Conservation (phyloP, 371 early-diverging fungal species). For the Sporodiniella umbellata region DNA sequence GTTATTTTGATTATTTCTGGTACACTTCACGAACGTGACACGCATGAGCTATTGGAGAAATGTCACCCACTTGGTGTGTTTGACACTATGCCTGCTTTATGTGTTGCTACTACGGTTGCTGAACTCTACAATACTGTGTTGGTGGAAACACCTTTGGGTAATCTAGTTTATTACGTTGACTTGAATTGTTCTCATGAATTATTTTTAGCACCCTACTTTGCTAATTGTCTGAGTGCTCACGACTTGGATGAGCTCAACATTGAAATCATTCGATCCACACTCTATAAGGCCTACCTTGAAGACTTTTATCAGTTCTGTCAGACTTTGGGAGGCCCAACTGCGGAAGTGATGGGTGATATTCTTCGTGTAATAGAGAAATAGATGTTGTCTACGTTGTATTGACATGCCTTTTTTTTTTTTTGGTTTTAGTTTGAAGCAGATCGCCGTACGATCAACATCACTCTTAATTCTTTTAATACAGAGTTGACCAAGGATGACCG, state of each 20-base stretch:
- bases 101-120: slow-evolving; percentile 93
- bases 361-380: slow-evolving; percentile 58
- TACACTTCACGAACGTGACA: slow-evolving; percentile 96
- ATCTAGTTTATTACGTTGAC: neutral
- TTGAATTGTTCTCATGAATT: too few species aligned
- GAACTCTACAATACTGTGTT: slow-evolving; percentile 95
- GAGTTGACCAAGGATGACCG: slow-evolving; percentile 96
- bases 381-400: neutral
- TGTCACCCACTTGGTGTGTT: slow-evolving; percentile 97
- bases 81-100: slow-evolving; percentile 96
- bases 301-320: slow-evolving; percentile 93
- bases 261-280: slow-evolving; percentile 97
- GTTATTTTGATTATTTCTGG: slow-evolving; percentile 97
- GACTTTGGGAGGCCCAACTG: slow-evolving; percentile 81
- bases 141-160: slow-evolving; percentile 95
- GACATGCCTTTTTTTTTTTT: neutral
- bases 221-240: slow-evolving; percentile 92
- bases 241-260: slow-evolving; percentile 98
- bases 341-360: slow-evolving; percentile 93
- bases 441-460: slow-evolving; percentile 95
- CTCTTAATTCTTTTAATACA: slow-evolving; percentile 96
- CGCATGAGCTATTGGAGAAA: slow-evolving; percentile 92
- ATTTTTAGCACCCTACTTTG: slow-evolving; percentile 96
- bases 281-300: slow-evolving; percentile 97
- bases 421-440: slow-evolving; percentile 91